Evolutionary conservation across 805 yeast genomes (phyloP), one percentile per base, ranked within the genome.

Genomic region (Candida ovalis): DNA sequence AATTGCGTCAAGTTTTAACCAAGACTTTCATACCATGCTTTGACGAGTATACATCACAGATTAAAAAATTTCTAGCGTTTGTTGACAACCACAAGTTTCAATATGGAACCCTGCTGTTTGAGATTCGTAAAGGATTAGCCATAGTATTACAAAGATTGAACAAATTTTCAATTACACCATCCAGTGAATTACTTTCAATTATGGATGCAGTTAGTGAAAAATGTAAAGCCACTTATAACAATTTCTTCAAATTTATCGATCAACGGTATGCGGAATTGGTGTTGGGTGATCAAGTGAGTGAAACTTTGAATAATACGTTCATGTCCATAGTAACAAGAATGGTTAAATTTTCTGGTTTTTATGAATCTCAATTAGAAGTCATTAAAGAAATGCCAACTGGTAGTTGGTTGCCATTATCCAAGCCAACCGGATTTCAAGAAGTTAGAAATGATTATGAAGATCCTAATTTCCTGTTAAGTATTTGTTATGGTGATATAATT

Each of bases 401-500:
- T 2, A 76, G 77, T 25, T 91, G 97, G 96, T 70, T 91, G 43
- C 84, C 86, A 1, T 56, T 73, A 17, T 76, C 82, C 1, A 75
- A 75, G 46, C 92, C 69, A 70, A 72, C 32, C 82, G 96, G 96
- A 69, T 90, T 53, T 79, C 85, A 21, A 59, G 75, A 44, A 77
- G 81, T 9, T 69, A 76, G 50, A 85, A 62, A 72, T 1, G 59
- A 63, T 27, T 72, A 73, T 8, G 62, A 67, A 1, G 75, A 76
- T 43, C 73, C 82, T 1, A 68, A 70, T 22, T 77, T 75, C 47
- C 65, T 86, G 53, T 64, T 89, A 30, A 76, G 89, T 1, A 74
- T 86, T 40, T 91, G 77, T 59, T 77, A 81, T 51, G 78, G 90
- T 44, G 98, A 92, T 63, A 74, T 86, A 40, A 75, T 92, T 39